A percentile compares a stretch with the other conserved stretches of the same genome.
Evolutionary conservation across 139 green algal species (phyloP).

Genomic region (Coelastrella sp.): DNA sequence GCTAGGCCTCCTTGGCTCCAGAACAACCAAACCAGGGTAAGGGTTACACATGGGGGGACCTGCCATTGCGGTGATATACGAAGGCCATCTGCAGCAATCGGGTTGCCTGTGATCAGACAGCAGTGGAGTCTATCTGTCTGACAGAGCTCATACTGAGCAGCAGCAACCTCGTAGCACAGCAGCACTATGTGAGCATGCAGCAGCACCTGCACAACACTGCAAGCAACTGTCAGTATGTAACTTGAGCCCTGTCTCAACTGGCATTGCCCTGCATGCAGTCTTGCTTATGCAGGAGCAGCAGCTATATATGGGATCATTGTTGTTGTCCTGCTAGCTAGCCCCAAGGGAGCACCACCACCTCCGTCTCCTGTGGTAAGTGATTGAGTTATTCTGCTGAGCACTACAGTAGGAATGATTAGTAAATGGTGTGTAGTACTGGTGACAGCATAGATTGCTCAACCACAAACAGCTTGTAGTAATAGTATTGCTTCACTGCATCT

Average conservation of each 20-base stretch:
- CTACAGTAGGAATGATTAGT: not conserved
- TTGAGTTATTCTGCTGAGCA: not conserved
- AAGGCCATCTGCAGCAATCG: too few relatives aligned
- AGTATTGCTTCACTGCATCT: too few relatives aligned
- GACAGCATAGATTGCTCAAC: too few relatives aligned
- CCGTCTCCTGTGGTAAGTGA: slow-evolving; percentile 45
- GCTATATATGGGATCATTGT: slow-evolving; percentile 45
- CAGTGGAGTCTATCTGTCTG: not conserved
- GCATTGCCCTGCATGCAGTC: slow-evolving; percentile 20
- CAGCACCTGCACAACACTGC: not conserved
- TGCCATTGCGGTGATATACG: too few relatives aligned
- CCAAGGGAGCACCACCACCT: slow-evolving; percentile 46
- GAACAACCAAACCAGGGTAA: slow-evolving; percentile 53
- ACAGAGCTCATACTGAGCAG: not conserved
- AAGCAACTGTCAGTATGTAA: too few relatives aligned
- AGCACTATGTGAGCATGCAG: not conserved
- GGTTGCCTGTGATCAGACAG: not conserved
- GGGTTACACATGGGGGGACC: too few relatives aligned
- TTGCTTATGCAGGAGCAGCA: slow-evolving; percentile 15
- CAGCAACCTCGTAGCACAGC: not conserved
- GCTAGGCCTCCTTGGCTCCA: slow-evolving; percentile 52
- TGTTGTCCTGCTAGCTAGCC: slow-evolving; percentile 53
- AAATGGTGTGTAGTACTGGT: not conserved
- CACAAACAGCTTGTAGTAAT: too few relatives aligned
- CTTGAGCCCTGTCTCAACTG: not conserved